A percentile compares a stretch with the other conserved stretches of the same genome.
phyloP scores from a whole-genome alignment of 805 yeast species.

The Starmerella floricola region DNA sequence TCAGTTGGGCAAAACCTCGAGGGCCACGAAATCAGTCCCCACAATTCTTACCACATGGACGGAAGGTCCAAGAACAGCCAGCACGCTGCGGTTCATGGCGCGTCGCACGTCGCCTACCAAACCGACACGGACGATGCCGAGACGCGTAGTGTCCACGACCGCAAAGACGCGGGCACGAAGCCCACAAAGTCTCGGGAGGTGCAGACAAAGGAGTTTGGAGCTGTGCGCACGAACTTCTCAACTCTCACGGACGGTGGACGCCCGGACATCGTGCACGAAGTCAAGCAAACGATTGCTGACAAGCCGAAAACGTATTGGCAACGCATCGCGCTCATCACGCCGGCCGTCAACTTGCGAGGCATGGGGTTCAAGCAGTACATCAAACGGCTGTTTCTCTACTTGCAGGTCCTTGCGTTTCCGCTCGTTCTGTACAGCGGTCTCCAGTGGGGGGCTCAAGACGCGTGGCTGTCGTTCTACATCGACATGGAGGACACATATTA shows the following conservation, averaged over 20 bases:
- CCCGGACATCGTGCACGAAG: constrained; percentile 17
- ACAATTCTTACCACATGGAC: too few species aligned
- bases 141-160: too few species aligned
- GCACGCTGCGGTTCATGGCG: too few species aligned
- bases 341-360: constrained; percentile 47
- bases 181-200: too few species aligned
- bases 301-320: constrained; percentile 34
- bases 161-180: too few species aligned
- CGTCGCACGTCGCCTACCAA: too few species aligned
- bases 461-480: constrained; percentile 59
- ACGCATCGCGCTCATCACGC: constrained; percentile 32
- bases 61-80: background rate
- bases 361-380: constrained; percentile 55
- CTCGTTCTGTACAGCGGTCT: constrained; percentile 51
- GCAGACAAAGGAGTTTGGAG: background rate
- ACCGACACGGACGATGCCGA: background rate
- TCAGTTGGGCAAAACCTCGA: background rate
- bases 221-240: too few species aligned
- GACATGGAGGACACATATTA: constrained; percentile 61
- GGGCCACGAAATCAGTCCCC: constrained; percentile 3
- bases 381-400: constrained; percentile 38
- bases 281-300: constrained; percentile 20
- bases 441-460: constrained; percentile 73
- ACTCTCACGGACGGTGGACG: too few species aligned
- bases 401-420: constrained; percentile 33